These are phyloP conservation scores for Abeoforma whisleri DNA, from an alignment of 78 protist species.

Conservation along the genomic window DNA sequence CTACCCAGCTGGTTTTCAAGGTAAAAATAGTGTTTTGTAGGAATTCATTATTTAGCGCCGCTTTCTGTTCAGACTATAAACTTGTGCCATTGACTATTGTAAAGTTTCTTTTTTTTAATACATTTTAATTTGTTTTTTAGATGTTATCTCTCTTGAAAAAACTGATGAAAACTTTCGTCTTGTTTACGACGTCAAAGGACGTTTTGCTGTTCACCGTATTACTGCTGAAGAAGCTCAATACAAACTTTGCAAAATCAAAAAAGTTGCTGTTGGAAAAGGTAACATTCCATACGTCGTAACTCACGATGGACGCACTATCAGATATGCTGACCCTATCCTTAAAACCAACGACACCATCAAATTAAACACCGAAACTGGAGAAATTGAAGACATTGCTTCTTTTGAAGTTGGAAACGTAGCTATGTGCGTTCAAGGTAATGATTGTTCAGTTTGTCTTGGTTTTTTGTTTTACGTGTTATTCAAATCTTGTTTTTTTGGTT, in stretches of 20 bases:
- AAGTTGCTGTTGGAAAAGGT: slow-evolving; percentile 54
- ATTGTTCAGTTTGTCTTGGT: no score
- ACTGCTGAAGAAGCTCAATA: slow-evolving; percentile 75
- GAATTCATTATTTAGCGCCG: no score
- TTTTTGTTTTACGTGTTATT: background rate
- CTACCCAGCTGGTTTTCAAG: slow-evolving; percentile 98
- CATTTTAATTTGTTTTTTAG: slow-evolving; percentile 36
- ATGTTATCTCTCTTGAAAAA: slow-evolving; percentile 86
- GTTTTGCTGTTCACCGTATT: slow-evolving; percentile 89
- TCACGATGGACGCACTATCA: slow-evolving; percentile 98
- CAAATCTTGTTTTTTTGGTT: background rate
- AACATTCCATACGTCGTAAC: slow-evolving; percentile 88
- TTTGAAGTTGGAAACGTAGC: slow-evolving; percentile 54
- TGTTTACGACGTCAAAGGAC: slow-evolving; percentile 96
- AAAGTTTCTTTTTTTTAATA: background rate
- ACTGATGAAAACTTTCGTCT: slow-evolving; percentile 96
- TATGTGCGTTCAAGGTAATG: no score
- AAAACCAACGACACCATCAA: slow-evolving; percentile 81
- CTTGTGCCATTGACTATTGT: background rate
- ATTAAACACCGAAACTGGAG: slow-evolving; percentile 70
- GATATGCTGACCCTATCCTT: slow-evolving; percentile 94
- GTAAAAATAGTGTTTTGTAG: slow-evolving; percentile 17
- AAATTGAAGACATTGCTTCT: slow-evolving; percentile 62
- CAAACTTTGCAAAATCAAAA: slow-evolving; percentile 86
- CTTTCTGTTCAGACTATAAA: no score